phyloP scores from a whole-genome alignment of 139 green algal species.

The Bryopsis sp. region DNA sequence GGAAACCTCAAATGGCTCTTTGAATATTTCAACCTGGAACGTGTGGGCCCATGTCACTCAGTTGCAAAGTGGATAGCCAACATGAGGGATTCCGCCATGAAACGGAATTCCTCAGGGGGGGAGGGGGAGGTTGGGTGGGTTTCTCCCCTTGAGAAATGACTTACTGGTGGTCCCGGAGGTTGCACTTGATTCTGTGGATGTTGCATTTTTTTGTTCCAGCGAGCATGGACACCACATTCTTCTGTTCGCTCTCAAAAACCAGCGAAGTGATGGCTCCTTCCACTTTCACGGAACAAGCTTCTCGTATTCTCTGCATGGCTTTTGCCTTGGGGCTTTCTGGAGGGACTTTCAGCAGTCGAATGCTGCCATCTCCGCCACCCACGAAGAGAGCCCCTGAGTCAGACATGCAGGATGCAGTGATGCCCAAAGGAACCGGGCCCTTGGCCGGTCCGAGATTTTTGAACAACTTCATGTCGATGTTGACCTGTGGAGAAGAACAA shows the following conservation, averaged over 20 bases:
- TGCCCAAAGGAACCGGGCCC: conserved; percentile 36
- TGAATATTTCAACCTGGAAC: neutral
- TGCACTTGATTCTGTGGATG: conserved; percentile 55
- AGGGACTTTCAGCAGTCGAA: conserved; percentile 18
- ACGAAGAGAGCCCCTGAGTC: conserved; percentile 46
- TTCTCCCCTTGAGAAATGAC: neutral
- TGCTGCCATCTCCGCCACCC: conserved; percentile 45
- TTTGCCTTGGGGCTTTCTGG: neutral
- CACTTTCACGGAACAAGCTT: neutral
- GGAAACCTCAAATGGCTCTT: too few relatives aligned
- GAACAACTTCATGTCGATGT: conserved; percentile 45
- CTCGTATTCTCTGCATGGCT: conserved; percentile 1
- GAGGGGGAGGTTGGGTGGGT: too few relatives aligned
- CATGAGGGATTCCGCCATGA: too few relatives aligned
- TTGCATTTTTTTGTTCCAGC: conserved; percentile 56
- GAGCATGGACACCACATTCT: conserved; percentile 14
- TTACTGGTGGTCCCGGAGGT: conserved; percentile 10
- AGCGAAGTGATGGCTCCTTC: neutral
- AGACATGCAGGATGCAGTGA: conserved; percentile 30
- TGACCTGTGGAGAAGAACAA: conserved; percentile 33
- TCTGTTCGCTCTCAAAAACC: conserved; percentile 21
- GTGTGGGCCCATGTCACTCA: neutral
- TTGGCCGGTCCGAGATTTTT: conserved; percentile 56
- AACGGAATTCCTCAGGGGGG: too few relatives aligned
- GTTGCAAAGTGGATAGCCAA: too few relatives aligned